These are phyloP conservation scores for Apiospora kogelbergensis DNA, from an alignment of 2,329 filamentous ascomycete genomes.

Conservation along the genomic window DNA sequence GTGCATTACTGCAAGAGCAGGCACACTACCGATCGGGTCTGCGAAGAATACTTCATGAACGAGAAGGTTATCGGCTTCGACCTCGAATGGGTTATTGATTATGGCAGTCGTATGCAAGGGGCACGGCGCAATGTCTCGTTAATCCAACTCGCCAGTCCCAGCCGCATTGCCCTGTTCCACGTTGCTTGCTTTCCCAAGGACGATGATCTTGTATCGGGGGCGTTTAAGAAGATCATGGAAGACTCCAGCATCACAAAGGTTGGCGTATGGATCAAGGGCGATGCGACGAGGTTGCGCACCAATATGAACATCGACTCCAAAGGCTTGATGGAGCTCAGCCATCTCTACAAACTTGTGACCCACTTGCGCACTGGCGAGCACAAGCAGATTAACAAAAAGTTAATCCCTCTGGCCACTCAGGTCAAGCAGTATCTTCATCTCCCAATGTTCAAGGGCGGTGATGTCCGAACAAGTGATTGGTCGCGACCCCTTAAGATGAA, in stretches of 20 bases:
- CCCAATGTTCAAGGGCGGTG: constrained; percentile 70
- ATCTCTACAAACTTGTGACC: constrained; percentile 77
- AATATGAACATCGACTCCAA: constrained; percentile 62
- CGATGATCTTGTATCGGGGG: constrained; percentile 65
- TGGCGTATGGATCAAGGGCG: constrained; percentile 74
- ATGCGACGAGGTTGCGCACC: constrained; percentile 67
- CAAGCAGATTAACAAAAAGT: constrained; percentile 61
- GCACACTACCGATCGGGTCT: constrained; percentile 65
- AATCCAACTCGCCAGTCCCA: constrained; percentile 78
- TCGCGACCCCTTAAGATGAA: constrained; percentile 56
- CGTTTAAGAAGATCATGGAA: constrained; percentile 71
- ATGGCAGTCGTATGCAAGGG: constrained; percentile 41
- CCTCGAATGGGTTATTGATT: constrained; percentile 72
- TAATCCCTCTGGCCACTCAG: constrained; percentile 67
- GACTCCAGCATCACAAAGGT: constrained; percentile 68
- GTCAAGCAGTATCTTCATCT: constrained; percentile 70
- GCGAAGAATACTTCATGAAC: constrained; percentile 63
- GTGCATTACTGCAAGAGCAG: constrained; percentile 77
- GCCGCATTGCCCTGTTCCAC: constrained; percentile 80
- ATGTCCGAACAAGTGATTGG: constrained; percentile 78
- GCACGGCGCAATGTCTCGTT: constrained; percentile 73
- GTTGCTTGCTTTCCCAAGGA: constrained; percentile 61
- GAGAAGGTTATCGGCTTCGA: constrained; percentile 83
- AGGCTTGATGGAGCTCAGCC: constrained; percentile 78
- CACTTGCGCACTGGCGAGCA: constrained; percentile 54